These are phyloP conservation scores for Boletus coccyginus DNA, from an alignment of 768 basidiomycete genomes.

Conservation along the genomic window DNA sequence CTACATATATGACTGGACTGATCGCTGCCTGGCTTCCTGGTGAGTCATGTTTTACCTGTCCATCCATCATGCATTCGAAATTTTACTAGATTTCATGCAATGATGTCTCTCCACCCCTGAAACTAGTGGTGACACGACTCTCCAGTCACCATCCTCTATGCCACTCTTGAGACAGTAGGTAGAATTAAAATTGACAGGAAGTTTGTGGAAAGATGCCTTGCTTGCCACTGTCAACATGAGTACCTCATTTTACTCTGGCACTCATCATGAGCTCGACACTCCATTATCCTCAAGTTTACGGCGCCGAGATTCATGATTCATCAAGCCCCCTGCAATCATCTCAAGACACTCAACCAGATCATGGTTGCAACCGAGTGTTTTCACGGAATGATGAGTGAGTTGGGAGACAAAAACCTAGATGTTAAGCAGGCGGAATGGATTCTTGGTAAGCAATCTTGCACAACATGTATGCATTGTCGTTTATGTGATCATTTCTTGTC, in stretches of 20 bases:
- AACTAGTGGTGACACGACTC: not conserved
- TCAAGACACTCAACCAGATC: not conserved
- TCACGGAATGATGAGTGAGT: not conserved
- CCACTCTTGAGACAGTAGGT: not conserved
- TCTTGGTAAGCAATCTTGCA: not conserved
- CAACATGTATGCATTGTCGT: too few relatives aligned
- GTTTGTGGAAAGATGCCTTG: not conserved
- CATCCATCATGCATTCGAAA: too few relatives aligned
- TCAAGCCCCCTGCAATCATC: not conserved
- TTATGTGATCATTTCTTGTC: not conserved
- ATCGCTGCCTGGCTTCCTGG: not conserved
- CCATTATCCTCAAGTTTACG: not conserved
- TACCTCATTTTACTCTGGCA: not conserved
- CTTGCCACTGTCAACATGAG: not conserved
- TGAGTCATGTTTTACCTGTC: not conserved
- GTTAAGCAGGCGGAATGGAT: not conserved
- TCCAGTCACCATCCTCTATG: not conserved
- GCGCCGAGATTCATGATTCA: not conserved
- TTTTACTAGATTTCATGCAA: not conserved
- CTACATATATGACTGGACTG: not conserved
- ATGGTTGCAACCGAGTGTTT: not conserved
- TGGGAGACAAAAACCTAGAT: not conserved
- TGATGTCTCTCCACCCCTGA: not conserved
- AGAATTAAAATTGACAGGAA: not conserved
- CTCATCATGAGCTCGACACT: not conserved